Base-by-base conservation (phyloP, 2,329 filamentous ascomycete species). In the Botrytis pseudocinerea region DNA sequence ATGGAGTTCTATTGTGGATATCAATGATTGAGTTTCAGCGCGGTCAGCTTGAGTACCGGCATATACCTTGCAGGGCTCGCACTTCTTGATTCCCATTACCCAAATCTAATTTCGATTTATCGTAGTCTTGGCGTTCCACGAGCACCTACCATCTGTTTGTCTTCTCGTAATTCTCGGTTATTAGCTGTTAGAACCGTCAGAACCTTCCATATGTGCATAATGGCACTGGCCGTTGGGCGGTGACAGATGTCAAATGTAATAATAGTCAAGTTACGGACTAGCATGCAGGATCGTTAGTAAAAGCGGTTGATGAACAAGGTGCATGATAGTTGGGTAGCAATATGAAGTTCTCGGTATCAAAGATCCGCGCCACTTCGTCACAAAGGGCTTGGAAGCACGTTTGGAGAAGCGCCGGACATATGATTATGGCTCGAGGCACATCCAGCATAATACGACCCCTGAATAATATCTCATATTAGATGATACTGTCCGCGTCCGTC, bases 401-500 rank as follows among this genome's bases (percentile, higher is more conserved):
- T 69, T 73, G 57, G 51, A 70, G 57, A 70, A 62, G 71, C 71
- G 65, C 44, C 54, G n/a, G 57, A 44, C n/a, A 18, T 46, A 68
- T 59, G 69, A 54, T 40, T 18, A 32, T 38, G 5, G 20, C 51
- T 28, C 2, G 48, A 35, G 25, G 25, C 46, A 68, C 54, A 42
- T 42, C 4, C 54, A 73, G 40, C 62, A 70, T 70, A 14, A 70
- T 48, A 59, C 46, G 25, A 12, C 69, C 69, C 69, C 61, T 73
- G 62, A 61, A 51, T 51, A 25, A 38, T n/a, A 46, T 46, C 59
- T 73, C 68, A 73, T 62, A 71, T 51, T 35, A 68, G 57, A 61
- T 73, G 72, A 71, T 40, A 71, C 72, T 61, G 16, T 70, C 51
- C 40, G 60, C 61, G 72, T 73, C 68, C 59, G 65, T 66, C 38